A percentile compares a stretch with the other conserved stretches of the same genome.
These are phyloP conservation scores for Bromus sterilis DNA, from an alignment of 176 grass and related monocot genomes.

Conservation along the genomic window DNA sequence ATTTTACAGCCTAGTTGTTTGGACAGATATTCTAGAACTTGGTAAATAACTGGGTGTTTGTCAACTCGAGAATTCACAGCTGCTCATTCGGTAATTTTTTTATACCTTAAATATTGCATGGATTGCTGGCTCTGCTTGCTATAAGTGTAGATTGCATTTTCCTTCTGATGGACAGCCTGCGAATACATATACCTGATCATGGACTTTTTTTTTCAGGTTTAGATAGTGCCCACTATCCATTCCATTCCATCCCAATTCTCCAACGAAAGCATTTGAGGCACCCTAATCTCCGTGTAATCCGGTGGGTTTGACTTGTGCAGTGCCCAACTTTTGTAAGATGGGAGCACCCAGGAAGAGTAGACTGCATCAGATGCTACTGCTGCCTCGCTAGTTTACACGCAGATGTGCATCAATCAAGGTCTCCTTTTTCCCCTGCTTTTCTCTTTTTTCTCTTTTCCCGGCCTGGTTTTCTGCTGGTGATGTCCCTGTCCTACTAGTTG, in stretches of 20 bases:
- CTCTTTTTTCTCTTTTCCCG: not conserved
- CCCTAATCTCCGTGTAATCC: conserved; percentile 3
- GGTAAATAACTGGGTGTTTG: not conserved
- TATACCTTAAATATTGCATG: not conserved
- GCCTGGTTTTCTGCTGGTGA: conserved; percentile 22
- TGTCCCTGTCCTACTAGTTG: conserved; percentile 27
- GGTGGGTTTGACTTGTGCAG: conserved; percentile 37
- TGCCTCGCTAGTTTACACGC: conserved; percentile 32
- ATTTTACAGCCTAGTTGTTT: not conserved
- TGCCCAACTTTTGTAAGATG: conserved; percentile 24
- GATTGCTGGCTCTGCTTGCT: not conserved
- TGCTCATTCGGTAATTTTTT: not conserved
- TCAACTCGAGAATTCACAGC: not conserved
- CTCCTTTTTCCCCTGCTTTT: conserved; percentile 13
- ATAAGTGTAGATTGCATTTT: not conserved
- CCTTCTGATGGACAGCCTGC: not conserved
- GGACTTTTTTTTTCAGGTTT: not conserved
- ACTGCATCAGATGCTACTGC: conserved; percentile 44
- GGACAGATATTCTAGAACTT: not conserved
- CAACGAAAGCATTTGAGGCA: not conserved
- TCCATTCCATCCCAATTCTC: not conserved
- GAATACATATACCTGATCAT: not conserved
- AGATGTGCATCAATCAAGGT: conserved; percentile 23
- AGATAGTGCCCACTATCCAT: not conserved
- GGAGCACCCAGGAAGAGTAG: not conserved